Evolutionary conservation across 2,329 filamentous ascomycete species (phyloP).

Genomic region (Ophiostoma sp.): DNA sequence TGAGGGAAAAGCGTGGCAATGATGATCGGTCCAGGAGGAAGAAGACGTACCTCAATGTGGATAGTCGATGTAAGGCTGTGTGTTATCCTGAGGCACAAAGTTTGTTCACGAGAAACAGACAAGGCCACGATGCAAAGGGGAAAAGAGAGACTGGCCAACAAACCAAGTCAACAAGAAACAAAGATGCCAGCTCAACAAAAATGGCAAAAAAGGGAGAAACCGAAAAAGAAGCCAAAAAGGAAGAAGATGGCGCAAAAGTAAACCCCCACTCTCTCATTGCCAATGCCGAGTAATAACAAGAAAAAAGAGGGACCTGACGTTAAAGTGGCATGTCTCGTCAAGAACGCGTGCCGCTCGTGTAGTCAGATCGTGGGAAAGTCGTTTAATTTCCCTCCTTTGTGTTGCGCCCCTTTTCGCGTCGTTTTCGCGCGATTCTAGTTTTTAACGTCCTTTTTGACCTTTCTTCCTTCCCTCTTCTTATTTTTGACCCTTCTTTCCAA

Average conservation of each 20-base stretch:
- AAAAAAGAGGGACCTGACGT: constrained; percentile 3
- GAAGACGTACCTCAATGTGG: constrained; percentile 4
- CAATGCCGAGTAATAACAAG: neutral
- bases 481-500: constrained; percentile 15
- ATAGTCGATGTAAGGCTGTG: neutral
- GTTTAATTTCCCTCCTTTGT: constrained; percentile 11
- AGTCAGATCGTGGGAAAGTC: neutral
- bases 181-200: neutral
- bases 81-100: neutral
- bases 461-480: neutral
- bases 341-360: neutral
- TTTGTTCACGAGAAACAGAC: neutral
- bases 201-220: neutral
- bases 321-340: constrained; percentile 13
- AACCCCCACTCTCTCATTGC: neutral
- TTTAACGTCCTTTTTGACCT: neutral
- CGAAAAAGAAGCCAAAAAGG: neutral
- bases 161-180: neutral
- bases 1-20: neutral
- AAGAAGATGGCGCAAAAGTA: neutral
- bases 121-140: neutral
- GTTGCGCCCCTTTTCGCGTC: constrained; percentile 20
- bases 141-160: neutral
- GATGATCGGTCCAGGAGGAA: neutral
- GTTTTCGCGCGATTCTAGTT: constrained; percentile 12